A percentile compares a stretch with the other conserved stretches of the same genome.
Evolutionary conservation across 192 early-diverging fungal species (phyloP).

Genomic region (Chytriomyces sp.): DNA sequence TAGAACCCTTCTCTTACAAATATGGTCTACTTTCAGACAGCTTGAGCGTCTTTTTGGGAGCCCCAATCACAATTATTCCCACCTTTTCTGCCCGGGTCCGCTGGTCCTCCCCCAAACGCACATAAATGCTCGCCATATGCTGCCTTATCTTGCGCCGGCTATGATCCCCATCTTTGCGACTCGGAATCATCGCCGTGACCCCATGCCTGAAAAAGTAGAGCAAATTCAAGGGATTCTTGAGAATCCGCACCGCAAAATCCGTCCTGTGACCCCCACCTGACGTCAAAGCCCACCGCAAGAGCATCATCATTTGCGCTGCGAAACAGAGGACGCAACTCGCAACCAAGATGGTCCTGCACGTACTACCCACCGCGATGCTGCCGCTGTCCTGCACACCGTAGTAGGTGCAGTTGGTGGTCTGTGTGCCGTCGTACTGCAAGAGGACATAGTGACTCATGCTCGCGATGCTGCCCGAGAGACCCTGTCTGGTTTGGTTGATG

Average conservation of each 20-base stretch:
- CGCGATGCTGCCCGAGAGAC: not conserved
- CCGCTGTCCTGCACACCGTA: not conserved
- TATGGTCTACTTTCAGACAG: no score
- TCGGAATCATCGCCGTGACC: not conserved
- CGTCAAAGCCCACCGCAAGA: not conserved
- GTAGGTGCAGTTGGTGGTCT: not conserved
- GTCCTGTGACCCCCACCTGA: not conserved
- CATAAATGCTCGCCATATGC: not conserved
- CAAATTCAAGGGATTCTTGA: constrained; percentile 5
- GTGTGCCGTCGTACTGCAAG: constrained; percentile 1
- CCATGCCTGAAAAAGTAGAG: not conserved
- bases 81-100: not conserved
- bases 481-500: constrained; percentile 5
- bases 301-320: not conserved
- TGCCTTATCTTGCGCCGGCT: not conserved
- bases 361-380: not conserved
- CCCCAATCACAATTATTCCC: constrained; percentile 7
- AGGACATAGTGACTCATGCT: constrained; percentile 13
- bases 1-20: no score
- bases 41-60: not conserved
- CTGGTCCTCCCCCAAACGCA: constrained; percentile 8
- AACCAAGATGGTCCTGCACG: not conserved
- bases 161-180: not conserved
- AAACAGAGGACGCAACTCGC: not conserved
- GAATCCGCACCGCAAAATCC: not conserved